phyloP scores from a whole-genome alignment of 495 filamentous ascomycete species.

The Neurospora tetraspora region DNA sequence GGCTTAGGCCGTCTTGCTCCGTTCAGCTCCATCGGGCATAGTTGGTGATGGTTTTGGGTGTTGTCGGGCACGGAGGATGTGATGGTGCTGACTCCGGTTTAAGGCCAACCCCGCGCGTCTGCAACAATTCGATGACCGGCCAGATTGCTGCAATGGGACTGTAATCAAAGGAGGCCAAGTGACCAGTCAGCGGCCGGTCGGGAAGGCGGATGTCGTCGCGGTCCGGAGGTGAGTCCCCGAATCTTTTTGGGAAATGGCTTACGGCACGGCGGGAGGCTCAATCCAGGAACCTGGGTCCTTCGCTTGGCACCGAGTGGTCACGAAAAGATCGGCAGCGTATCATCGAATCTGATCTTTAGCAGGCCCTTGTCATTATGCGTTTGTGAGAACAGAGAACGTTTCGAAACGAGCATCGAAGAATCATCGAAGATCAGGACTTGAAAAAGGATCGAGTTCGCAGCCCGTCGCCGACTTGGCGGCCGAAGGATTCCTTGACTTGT shows the following conservation, averaged over 20 bases:
- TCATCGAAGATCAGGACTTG: neutral
- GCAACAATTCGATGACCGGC: neutral
- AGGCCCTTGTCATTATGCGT: neutral
- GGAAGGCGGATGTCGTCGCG: neutral
- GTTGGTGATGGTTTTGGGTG: neutral
- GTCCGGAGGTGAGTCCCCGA: conserved; percentile 16
- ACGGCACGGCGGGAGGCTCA: conserved; percentile 23
- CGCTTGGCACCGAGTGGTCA: neutral
- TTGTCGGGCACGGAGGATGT: neutral
- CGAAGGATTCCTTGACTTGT: neutral
- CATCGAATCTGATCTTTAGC: neutral
- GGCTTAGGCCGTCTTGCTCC: neutral
- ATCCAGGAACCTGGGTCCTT: conserved; percentile 14
- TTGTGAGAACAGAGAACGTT: neutral
- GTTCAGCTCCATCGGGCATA: neutral
- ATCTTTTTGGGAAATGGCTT: conserved; percentile 17
- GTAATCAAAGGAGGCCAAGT: neutral
- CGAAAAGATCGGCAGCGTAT: neutral
- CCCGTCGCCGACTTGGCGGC: neutral
- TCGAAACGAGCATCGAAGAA: neutral
- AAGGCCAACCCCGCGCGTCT: neutral
- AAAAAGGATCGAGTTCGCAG: neutral
- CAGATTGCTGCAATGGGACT: neutral
- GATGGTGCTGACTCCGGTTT: neutral
- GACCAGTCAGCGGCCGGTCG: neutral